Evolutionary conservation across 1,139 yeast genomes (phyloP), one percentile per base, ranked within the genome.

Genomic region (Sugiyamaella paludigena): DNA sequence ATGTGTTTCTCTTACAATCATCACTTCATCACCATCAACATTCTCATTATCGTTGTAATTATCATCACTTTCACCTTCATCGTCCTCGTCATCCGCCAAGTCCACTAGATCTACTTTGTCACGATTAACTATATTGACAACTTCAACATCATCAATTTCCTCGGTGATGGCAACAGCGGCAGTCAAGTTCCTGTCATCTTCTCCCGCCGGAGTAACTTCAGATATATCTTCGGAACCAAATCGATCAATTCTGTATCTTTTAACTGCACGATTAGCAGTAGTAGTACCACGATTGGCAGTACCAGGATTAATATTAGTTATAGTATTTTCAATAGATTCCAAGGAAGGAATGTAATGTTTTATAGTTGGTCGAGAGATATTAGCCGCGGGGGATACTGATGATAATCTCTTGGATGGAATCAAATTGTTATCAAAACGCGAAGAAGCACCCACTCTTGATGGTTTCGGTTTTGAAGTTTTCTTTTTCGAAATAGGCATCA

Each of bases 101-200:
- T 41, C 44, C 1, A n/a, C 19, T 5, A 3, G 24, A 5, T 19
- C 24, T 19, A 19, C 24, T 19, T 19, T 19, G 5, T 19, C 24
- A 19, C 24, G 24, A 19, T 31, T 24, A n/a, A 41, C 6, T 5
- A 41, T 37, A 36, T 42, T 42, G 10, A 42, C 31, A n/a, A 42
- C 45, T 24, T 42, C 45, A 4, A 43, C 51, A 7, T 47, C 49
- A 13, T 40, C 41, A 7, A 31, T 36, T 30, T 45, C 40, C 12
- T 49, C 48, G 40, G 40, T 49, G 9, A 30, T 39, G 5, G 40
- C 24, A n/a, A 38, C 29, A 24, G 28, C 30, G 15, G 36, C 33
- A 26, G 38, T 28, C 6, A 8, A 28, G 16, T 31, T 19, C 2
- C 33, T 29, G 16, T 32, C 36, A 19, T 40, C 41, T 7, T 9